Evolutionary conservation across 768 basidiomycete species (phyloP).

Genomic region (Artomyces pyxidatus): DNA sequence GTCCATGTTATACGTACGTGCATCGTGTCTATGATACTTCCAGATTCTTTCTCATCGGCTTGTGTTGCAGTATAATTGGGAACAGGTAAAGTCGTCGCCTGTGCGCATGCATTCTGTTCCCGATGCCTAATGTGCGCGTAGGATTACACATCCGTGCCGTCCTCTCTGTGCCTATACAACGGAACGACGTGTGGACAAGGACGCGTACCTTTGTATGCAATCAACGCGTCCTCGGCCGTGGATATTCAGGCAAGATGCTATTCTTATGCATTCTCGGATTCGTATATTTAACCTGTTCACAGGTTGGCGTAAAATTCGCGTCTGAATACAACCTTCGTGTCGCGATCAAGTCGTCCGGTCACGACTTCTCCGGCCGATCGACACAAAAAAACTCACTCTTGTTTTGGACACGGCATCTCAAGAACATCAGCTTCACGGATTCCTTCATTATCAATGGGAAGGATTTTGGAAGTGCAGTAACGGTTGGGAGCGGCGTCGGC

Average conservation of each 20-base stretch:
- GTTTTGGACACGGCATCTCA: conserved; percentile 33
- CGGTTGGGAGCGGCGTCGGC: conserved; percentile 18
- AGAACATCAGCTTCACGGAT: conserved; percentile 26
- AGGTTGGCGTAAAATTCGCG: conserved; percentile 26
- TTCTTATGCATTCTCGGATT: not conserved
- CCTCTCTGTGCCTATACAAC: conserved; percentile 7
- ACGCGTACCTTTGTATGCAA: conserved; percentile 12
- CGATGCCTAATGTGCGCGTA: not conserved
- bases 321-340: conserved; percentile 23
- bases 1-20: conserved; percentile 10
- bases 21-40: not conserved
- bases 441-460: conserved; percentile 11
- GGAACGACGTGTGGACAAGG: conserved; percentile 10
- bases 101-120: not conserved
- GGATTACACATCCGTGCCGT: conserved; percentile 1
- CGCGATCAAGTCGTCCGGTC: conserved; percentile 26
- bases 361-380: conserved; percentile 38
- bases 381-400: conserved; percentile 33
- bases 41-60: not conserved
- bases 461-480: conserved; percentile 21
- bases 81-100: conserved; percentile 9
- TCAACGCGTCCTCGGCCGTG: conserved; percentile 8
- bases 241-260: conserved; percentile 10
- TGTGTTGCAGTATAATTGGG: conserved; percentile 11
- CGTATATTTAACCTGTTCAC: not conserved